Base-by-base conservation (phyloP, 164 flowering plant species). In the Santalum album region DNA sequence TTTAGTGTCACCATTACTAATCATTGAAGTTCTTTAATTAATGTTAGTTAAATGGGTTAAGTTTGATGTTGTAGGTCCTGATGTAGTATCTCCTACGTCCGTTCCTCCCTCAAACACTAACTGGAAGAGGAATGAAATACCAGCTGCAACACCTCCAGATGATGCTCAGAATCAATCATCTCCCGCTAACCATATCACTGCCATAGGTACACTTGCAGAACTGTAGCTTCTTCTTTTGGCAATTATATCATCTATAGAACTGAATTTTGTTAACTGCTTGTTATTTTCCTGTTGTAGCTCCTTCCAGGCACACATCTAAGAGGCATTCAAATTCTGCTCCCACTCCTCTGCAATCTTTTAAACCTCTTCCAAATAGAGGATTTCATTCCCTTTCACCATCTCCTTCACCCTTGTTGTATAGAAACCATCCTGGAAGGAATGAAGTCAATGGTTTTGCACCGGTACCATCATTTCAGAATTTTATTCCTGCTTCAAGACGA, bases 361-460 rank as follows among this genome's bases (percentile, higher is more conserved):
- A 9, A 14, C 1, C 17, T 9, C 42, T 16, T 38, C 42, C 42
- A 38, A 51, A 46, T 53, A 60, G 49, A 21, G 49, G 49, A 51
- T 15, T 45, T 51, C 63, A 62, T 36, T 43, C 66, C 52, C 78
- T 77, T 42, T 67, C 68, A 56, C 53, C 69, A 45, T 50, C 73
- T 23, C 79, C 85, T 54, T 44, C 67, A 47, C 49, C 32, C 19
- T 53, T 72, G 57, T 56, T 52, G 51, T 49, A 60, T 50, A 71
- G 64, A 61, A 65, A 65, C 65, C 69, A 60, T 53, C 74, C 64
- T 73, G 18, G 49, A 54, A 65, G 69, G 55, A 68, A 57, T 60
- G 68, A 57, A 55, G 64, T 43, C 54, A 58, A 14, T 47, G 54
- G 61, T 51, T 61, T 68, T 56, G 59, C 72, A 49, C 78, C 71